phyloP scores from a whole-genome alignment of 345 rosid genomes.

The Citrus maxima region DNA sequence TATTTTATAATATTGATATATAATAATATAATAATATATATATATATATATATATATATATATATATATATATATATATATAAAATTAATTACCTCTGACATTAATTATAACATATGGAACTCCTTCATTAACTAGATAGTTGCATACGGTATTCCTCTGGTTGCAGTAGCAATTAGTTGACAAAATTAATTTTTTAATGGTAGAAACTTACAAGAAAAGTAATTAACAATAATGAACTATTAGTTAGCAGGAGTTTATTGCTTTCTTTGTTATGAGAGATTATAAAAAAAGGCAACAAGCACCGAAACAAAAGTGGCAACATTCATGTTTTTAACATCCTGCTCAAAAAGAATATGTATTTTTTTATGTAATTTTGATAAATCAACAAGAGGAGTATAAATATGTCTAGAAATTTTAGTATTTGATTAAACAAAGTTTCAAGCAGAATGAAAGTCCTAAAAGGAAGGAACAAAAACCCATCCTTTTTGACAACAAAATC shows the following conservation, averaged over 20 bases:
- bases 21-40: no score
- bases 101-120: constrained; percentile 12
- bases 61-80: no score
- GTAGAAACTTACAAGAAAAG: not conserved
- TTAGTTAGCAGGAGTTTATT: no score
- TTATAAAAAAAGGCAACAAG: constrained; percentile 11
- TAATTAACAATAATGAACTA: no score
- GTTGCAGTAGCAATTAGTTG: not conserved
- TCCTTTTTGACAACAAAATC: no score
- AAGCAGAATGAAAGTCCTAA: not conserved
- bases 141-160: not conserved
- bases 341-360: not conserved
- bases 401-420: no score
- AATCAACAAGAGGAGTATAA: no score
- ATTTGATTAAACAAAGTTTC: no score
- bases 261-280: no score
- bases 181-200: not conserved
- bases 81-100: constrained; percentile 10
- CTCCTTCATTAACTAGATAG: not conserved
- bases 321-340: constrained; percentile 9
- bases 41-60: no score
- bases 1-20: no score
- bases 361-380: no score
- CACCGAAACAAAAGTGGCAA: constrained; percentile 9
- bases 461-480: not conserved